Evolutionary conservation across 495 filamentous ascomycete genomes (phyloP), one percentile per base, ranked within the genome.

Genomic region (Aspergillus asperescens): DNA sequence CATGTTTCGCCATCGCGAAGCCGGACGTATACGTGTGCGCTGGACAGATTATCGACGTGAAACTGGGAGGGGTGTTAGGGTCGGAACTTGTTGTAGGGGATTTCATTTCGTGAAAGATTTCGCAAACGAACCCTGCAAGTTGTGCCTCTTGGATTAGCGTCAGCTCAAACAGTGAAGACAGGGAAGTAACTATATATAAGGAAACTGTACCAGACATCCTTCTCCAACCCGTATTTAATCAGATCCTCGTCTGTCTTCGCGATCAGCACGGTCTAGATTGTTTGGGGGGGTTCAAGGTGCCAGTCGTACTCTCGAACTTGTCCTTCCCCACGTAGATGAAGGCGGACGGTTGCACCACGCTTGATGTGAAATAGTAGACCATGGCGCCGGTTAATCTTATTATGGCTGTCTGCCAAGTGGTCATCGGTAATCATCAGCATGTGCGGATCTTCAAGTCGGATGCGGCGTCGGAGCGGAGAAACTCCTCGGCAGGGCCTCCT

Each of bases 301-400:
- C 19, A 22, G 50, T 55, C 85, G 61, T 78, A 96, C 93, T 98
- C 74, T 98, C 93, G 52, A 95, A 89, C 73, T 98, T 98, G 76
- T 98, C 93, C 73, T 97, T 98, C 64, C 93, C 93, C 25, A 96
- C 88, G 64, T 97, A 98, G 57, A 97, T 83, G 59, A 84, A 89
- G 20, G 90, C 93, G 5, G 83, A 58, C 1, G 94, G 84, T 16
- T 85, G 75, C 22, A 86, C 82, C 31, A 82, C 80, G 42, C 82
- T 91, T 7, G 92, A 96, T 2, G 84, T 93, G 71, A 95, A 96
- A 66, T 96, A 96, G 71, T 86, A 95, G 34, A 98, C 93, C 93
- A 98, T 98, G 54, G 66, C 59, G 56, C 16, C 3, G 32, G 29
- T 31, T 31, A 18, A 2, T 41, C 1, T 18, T 25, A n/a, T n/a